A percentile compares a stretch with the other conserved stretches of the same genome.
Conservation (phyloP, 164 flowering plant species). For the Protea cynaroides region DNA sequence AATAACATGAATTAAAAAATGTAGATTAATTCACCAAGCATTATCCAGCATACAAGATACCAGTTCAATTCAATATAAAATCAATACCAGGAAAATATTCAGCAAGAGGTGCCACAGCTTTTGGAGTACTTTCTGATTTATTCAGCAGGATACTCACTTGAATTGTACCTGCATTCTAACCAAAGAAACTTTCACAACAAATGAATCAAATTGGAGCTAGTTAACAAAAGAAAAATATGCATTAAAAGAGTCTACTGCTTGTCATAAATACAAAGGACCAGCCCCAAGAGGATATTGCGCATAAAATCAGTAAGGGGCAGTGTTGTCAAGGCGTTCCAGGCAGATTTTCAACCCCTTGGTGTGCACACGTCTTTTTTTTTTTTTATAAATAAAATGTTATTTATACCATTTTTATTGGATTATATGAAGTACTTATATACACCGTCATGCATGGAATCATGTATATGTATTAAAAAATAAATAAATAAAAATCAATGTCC, state of each 20-base stretch:
- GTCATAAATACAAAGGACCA: too few species aligned
- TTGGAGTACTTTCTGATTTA: constrained; percentile 37
- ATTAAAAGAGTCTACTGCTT: not conserved
- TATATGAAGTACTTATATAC: too few species aligned
- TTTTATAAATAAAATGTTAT: too few species aligned
- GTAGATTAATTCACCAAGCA: not conserved
- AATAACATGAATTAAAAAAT: not conserved
- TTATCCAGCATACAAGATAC: not conserved
- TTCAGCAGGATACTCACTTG: constrained; percentile 54
- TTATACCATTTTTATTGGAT: too few species aligned
- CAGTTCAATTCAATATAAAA: not conserved
- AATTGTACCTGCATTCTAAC: constrained; percentile 79
- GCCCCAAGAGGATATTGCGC: too few species aligned
- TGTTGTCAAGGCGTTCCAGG: too few species aligned
- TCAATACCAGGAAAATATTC: constrained; percentile 73
- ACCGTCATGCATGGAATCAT: too few species aligned
- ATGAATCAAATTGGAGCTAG: not conserved
- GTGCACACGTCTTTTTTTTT: too few species aligned
- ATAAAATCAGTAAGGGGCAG: too few species aligned
- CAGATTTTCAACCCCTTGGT: too few species aligned
- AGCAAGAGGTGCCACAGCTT: constrained; percentile 55
- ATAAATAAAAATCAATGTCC: too few species aligned
- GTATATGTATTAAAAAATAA: too few species aligned
- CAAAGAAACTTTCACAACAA: constrained; percentile 22
- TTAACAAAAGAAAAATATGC: not conserved